A percentile compares a stretch with the other conserved stretches of the same genome.
phyloP scores from a whole-genome alignment of 441 rosid species.

The Croton setiger region DNA sequence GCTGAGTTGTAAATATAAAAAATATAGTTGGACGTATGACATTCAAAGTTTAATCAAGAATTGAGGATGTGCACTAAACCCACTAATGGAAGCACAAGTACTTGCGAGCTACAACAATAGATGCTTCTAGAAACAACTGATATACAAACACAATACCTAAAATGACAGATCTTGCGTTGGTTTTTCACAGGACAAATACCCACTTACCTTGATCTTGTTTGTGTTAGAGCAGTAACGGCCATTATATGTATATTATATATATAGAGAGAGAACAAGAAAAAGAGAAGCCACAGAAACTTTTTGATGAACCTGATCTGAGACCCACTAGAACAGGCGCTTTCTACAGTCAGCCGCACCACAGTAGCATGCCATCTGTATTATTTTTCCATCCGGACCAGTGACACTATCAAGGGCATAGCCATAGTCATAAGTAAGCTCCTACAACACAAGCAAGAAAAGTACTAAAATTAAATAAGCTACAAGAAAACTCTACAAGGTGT shows the following conservation, averaged over 20 bases:
- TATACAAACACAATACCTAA: neutral
- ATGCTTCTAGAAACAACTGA: neutral
- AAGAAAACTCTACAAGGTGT: neutral
- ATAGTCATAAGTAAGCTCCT: conserved; percentile 93
- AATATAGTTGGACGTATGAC: neutral
- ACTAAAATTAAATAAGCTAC: neutral
- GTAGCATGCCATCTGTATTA: conserved; percentile 59
- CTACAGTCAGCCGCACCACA: conserved; percentile 76
- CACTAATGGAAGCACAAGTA: neutral
- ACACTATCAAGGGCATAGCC: conserved; percentile 83
- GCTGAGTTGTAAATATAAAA: conserved; percentile 3
- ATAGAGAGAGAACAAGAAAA: neutral
- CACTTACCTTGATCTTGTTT: neutral
- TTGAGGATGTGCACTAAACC: neutral
- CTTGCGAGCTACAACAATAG: neutral
- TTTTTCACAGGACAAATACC: neutral
- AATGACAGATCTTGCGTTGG: no score
- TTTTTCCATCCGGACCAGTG: conserved; percentile 66
- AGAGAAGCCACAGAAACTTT: neutral
- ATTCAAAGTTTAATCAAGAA: neutral
- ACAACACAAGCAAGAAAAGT: conserved; percentile 11
- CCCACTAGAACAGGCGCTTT: conserved; percentile 58
- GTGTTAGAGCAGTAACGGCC: neutral
- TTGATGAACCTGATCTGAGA: neutral
- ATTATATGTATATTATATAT: neutral